Base-by-base conservation (phyloP, 140 eudicot genomes). In the Oenanthe javanica region DNA sequence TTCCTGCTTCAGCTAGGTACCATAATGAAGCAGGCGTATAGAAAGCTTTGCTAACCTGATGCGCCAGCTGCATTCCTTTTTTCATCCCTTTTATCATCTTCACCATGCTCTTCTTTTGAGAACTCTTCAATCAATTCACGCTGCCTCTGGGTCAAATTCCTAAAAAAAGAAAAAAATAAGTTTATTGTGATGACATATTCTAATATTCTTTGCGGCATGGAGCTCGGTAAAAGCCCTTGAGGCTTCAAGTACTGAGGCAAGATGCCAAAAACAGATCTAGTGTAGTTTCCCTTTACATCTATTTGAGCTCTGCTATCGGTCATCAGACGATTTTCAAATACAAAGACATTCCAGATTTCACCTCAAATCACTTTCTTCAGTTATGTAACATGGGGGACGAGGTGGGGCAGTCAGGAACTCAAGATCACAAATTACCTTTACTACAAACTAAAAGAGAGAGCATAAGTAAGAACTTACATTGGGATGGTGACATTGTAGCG, bases 401-500 rank as follows among this genome's bases (percentile, higher is more conserved):
- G 31, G 78, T 8, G 8, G 36, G 61, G 11, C 70, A 63, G 16
- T 9, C 69, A 10, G 13, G 49, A 14, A n/a, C 15, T 31, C 14
- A 7, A 21, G 79, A 55, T 25, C 63, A 75, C 55, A 25, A 12
- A 75, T 49, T 13, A 18, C 45, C 55, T 50, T 23, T 25, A 23
- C 64, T 21, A 4, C 0, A 75, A 75, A 48, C 18, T n/a, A 45
- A 19, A 46, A 18, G 61, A 66, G 49, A 31, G 76, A 77, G 79
- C 23, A 74, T 31, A 31, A 31, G 36, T 61, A 61, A 1, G 77
- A 80, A 79, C 93, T 13, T 89, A 93, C 97, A 90, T 80, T 50
- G 98, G 98, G 70, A 91, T 89, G 93, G 89, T 93, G 85, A 93
- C 93, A 43, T 86, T 93, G 90, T 91, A 93, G 89, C 91, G 98